Conservation (phyloP, 495 filamentous ascomycete species). For the Daldinia childiae region DNA sequence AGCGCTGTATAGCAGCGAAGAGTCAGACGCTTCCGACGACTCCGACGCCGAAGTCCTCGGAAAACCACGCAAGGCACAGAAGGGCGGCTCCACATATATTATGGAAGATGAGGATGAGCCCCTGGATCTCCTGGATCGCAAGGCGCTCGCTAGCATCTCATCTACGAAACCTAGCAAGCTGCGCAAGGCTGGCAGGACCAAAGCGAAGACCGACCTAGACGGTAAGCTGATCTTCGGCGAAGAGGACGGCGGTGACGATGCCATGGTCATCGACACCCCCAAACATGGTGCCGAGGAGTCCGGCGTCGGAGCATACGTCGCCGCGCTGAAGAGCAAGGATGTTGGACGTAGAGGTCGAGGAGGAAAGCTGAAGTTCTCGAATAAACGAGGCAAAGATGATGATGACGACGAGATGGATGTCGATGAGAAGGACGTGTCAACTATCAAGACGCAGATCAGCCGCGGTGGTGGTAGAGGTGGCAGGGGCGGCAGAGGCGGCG, state of each 20-base stretch:
- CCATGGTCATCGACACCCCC: conserved; percentile 68
- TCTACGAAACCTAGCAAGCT: conserved; percentile 78
- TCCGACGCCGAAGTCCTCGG: conserved; percentile 68
- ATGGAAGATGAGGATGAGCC: conserved; percentile 93
- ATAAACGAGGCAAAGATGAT: conserved; percentile 68
- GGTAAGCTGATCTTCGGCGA: conserved; percentile 87
- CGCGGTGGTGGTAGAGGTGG: conserved; percentile 33
- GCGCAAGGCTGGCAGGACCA: conserved; percentile 65
- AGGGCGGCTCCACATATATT: conserved; percentile 79
- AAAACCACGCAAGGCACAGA: conserved; percentile 60
- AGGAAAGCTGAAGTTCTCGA: conserved; percentile 88
- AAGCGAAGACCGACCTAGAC: conserved; percentile 79
- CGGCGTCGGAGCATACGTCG: conserved; percentile 90
- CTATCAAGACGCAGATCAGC: conserved; percentile 58
- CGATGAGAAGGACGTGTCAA: conserved; percentile 67
- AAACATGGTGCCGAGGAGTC: conserved; percentile 59
- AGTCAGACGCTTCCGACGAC: conserved; percentile 67
- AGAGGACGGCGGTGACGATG: conserved; percentile 59
- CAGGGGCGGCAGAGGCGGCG: conserved; percentile 17
- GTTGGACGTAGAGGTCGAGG: conserved; percentile 81
- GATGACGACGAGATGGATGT: conserved; percentile 76
- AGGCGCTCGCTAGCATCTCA: conserved; percentile 91
- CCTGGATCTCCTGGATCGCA: conserved; percentile 87
- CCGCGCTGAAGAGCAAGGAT: conserved; percentile 86
- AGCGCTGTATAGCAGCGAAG: conserved; percentile 87